These are phyloP conservation scores for Chlorella sorokiniana DNA, from an alignment of 139 green algal genomes.

Conservation along the genomic window DNA sequence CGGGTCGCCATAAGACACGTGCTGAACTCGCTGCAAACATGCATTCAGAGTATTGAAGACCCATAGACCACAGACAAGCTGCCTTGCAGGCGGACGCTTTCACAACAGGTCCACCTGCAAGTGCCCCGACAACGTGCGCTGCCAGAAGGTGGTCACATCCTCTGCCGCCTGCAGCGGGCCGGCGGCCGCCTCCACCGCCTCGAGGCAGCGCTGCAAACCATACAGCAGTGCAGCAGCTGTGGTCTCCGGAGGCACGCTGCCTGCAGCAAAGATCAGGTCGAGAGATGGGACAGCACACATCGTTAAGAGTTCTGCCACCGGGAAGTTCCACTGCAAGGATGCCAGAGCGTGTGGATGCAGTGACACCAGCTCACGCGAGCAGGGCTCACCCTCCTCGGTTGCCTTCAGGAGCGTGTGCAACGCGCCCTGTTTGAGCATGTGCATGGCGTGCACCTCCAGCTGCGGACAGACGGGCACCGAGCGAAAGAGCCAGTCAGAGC, in stretches of 20 bases:
- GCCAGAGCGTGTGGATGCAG: not conserved
- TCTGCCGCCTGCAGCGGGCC: conserved; percentile 3
- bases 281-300: not conserved
- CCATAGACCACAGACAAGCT: too few species aligned
- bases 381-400: not conserved
- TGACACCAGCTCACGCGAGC: not conserved
- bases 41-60: too few species aligned
- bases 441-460: conserved; percentile 38
- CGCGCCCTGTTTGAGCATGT: conserved; percentile 24
- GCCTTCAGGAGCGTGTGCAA: conserved; percentile 37
- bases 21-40: too few species aligned
- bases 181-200: not conserved
- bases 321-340: not conserved
- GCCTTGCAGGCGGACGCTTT: not conserved
- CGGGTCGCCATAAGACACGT: too few species aligned
- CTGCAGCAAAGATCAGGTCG: not conserved
- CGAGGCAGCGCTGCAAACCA: not conserved
- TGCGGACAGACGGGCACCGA: not conserved
- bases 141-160: not conserved
- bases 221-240: not conserved
- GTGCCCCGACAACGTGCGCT: conserved; percentile 3
- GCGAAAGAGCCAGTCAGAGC: too few species aligned
- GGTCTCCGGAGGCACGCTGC: not conserved
- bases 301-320: not conserved
- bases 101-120: not conserved